Evolutionary conservation across 208 protist species (phyloP), one percentile per base, ranked within the genome.

Genomic region (Leishmania tarentolae): DNA sequence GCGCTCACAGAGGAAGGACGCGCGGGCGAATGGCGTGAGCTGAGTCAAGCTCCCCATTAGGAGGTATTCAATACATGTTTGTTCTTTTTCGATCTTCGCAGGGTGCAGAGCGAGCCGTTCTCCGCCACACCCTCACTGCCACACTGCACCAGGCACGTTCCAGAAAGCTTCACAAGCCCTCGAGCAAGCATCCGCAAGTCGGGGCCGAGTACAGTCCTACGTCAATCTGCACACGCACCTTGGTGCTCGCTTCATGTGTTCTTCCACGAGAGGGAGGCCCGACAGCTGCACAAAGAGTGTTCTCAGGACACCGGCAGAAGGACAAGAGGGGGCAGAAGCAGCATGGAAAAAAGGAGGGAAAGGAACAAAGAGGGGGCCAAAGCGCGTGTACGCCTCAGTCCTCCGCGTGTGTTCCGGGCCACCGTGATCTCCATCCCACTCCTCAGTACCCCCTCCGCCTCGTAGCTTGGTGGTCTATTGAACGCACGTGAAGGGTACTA

Each of bases 191-290:
- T n/a, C 28, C 31, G 15, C 21, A 35, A 17, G 15, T 57, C 13
- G n/a, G 3, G 50, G 28, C 5, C 50, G n/a, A 46, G 31, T 28
- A 4, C 44, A n/a, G 44, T 11, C 28, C 3, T 19, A 19, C 21
- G 46, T 13, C 40, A 28, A 70, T 24, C n/a, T n/a, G 31, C 21
- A 40, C 40, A 9, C 37, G 65, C 65, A 40, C 7, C 47, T 24
- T 50, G 8, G 9, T 17, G 24, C 17, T 13, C 24, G 5, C 11
- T 70, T 70, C 37, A 15, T 73, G 7, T 35, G 15, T 35, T 93
- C 90, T 93, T 44, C 87, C 90, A 93, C 87, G 73, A 90, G 83
- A 91, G 87, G 90, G 90, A 93, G 90, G 90, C 90, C 87, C 90
- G 57, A 91, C 87, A 93, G 80, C 81, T 80, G 90, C 90, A 93